Evolutionary conservation across 1,284 basidiomycete genomes (phyloP).

Genomic region (Termitomyces sp.): DNA sequence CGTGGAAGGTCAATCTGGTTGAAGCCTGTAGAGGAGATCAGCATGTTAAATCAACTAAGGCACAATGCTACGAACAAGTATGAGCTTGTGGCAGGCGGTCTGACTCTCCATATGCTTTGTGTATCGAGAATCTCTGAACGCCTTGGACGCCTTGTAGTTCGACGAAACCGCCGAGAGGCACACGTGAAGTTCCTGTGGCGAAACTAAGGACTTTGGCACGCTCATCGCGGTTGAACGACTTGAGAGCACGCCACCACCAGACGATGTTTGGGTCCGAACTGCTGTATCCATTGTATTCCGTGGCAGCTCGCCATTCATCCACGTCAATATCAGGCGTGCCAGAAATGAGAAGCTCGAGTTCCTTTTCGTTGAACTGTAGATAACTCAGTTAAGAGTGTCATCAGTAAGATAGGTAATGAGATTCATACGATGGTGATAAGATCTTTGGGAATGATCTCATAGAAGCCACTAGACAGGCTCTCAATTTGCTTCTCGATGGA

Average conservation of each 20-base stretch:
- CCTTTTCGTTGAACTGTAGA: conserved; percentile 90
- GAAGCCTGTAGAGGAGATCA: conserved; percentile 48
- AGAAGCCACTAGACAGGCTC: conserved; percentile 86
- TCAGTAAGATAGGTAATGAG: background rate
- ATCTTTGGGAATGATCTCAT: conserved; percentile 91
- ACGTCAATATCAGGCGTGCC: conserved; percentile 99
- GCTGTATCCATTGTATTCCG: conserved; percentile 84
- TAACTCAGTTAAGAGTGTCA: conserved; percentile 17
- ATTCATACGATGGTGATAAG: conserved; percentile 68
- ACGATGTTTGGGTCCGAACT: conserved; percentile 91
- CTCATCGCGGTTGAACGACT: conserved; percentile 96
- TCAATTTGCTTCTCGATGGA: conserved; percentile 98
- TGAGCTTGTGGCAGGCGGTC: conserved; percentile 88
- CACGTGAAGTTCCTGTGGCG: conserved; percentile 91
- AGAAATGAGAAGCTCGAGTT: conserved; percentile 95
- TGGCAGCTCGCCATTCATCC: conserved; percentile 96
- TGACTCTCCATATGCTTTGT: conserved; percentile 83
- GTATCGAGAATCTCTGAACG: conserved; percentile 94
- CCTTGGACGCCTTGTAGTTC: conserved; percentile 94
- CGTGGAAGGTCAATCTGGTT: conserved; percentile 87
- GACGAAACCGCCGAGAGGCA: conserved; percentile 90
- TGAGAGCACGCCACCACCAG: conserved; percentile 99
- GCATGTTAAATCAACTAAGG: background rate
- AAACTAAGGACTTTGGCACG: conserved; percentile 95
- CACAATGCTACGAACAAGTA: conserved; percentile 59